Percentiles rank a stretch among this genome's conserved stretches.
These are phyloP conservation scores for Esteya vermicola DNA, from an alignment of 2,329 filamentous ascomycete genomes.

Conservation along the genomic window DNA sequence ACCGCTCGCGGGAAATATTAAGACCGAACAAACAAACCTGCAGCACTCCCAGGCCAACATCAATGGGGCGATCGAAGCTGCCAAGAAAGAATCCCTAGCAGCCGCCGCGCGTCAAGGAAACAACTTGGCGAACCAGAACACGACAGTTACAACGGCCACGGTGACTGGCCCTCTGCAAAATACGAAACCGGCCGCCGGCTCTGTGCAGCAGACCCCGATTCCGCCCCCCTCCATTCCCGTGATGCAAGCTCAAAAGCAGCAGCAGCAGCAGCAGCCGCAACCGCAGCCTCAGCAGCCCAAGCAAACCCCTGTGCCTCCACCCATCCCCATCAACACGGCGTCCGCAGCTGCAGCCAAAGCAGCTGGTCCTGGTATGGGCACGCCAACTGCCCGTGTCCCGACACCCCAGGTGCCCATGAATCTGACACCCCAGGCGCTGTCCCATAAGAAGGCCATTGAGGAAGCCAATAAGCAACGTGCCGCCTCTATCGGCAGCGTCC, in stretches of 20 bases:
- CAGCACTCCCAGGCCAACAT: slow-evolving; percentile 23
- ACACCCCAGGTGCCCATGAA: slow-evolving; percentile 30
- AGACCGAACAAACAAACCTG: slow-evolving; percentile 15
- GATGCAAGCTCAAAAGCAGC: slow-evolving; percentile 3
- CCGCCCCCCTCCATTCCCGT: slow-evolving; percentile 11
- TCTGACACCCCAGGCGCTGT: slow-evolving; percentile 27
- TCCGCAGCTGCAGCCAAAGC: slow-evolving; percentile 23
- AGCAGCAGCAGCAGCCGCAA: slow-evolving; percentile 12
- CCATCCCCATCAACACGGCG: slow-evolving; percentile 33
- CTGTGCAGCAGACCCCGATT: slow-evolving; percentile 10
- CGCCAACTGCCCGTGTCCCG: slow-evolving; percentile 16
- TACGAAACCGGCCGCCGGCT: slow-evolving; percentile 4
- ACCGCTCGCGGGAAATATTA: slow-evolving; percentile 12
- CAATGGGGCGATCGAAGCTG: slow-evolving; percentile 29
- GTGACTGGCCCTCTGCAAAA: no score
- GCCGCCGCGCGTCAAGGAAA: slow-evolving; percentile 13
- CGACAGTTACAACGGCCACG: slow-evolving; percentile 3
- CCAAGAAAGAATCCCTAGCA: slow-evolving; percentile 27
- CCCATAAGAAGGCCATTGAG: slow-evolving; percentile 34
- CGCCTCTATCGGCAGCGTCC: slow-evolving; percentile 8
- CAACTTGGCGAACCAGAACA: slow-evolving; percentile 5
- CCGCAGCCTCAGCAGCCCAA: slow-evolving; percentile 10
- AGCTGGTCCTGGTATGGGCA: slow-evolving; percentile 13
- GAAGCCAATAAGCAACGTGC: slow-evolving; percentile 28
- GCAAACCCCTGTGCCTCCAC: slow-evolving; percentile 12